phyloP scores from a whole-genome alignment of 208 protist genomes.

The Phytomonas sp. region DNA sequence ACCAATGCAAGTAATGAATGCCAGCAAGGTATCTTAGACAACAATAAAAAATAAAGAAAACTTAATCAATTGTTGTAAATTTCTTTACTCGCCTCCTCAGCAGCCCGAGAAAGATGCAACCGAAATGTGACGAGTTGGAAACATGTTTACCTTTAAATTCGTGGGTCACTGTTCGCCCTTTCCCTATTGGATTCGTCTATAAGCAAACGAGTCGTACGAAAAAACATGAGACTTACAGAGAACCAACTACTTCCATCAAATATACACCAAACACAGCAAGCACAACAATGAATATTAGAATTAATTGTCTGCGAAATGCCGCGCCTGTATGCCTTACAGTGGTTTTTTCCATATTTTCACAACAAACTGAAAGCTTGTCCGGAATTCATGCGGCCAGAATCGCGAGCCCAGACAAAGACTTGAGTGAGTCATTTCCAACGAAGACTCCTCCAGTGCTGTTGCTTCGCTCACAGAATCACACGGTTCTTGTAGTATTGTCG shows the following conservation, averaged over 20 bases:
- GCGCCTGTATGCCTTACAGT: not conserved
- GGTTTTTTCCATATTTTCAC: slow-evolving; percentile 68
- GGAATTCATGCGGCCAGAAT: slow-evolving; percentile 53
- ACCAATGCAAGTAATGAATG: not conserved
- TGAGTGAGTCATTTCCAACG: not conserved
- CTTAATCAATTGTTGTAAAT: too few relatives aligned
- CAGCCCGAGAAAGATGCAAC: not conserved
- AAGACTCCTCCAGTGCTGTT: not conserved
- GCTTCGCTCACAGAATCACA: not conserved
- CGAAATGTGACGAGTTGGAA: not conserved
- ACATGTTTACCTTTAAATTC: not conserved
- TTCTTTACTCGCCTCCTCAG: not conserved
- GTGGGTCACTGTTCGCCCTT: not conserved
- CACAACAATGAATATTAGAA: not conserved
- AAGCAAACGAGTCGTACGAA: not conserved
- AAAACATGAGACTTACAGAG: not conserved
- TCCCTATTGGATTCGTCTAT: not conserved
- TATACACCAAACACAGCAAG: not conserved
- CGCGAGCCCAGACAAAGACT: slow-evolving; percentile 21
- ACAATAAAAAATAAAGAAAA: too few relatives aligned
- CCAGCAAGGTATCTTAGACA: not conserved
- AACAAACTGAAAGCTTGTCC: slow-evolving; percentile 77
- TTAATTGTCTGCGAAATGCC: not conserved
- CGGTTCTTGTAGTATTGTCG: not conserved
- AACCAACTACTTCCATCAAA: not conserved